Base-by-base conservation (phyloP, 257 asterid species). In the Lycium ferocissimum region DNA sequence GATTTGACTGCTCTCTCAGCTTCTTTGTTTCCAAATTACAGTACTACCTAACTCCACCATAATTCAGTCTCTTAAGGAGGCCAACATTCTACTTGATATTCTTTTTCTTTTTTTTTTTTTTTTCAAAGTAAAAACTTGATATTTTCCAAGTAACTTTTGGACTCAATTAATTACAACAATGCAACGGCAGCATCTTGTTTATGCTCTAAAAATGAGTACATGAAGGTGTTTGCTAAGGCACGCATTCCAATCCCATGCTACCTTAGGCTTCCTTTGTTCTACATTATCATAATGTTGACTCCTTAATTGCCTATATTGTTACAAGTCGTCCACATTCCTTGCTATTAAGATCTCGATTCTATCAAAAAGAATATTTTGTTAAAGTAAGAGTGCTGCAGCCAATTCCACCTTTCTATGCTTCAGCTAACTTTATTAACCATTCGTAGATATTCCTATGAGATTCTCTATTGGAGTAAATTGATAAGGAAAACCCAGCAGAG, bases 321-420 rank as follows among this genome's bases (percentile, higher is more conserved):
- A 22, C 81, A 22, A 75, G 6, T 49, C 12, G 1, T 22, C 59
- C n/a, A 22, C 62, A 75, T 12, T 49, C 81, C 62, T 51, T 75
- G 43, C 20, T 75, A 13, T 49, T 49, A 20, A 7, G 62, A 75
- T 75, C 49, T 22, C 22, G 61, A 75, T 75, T 53, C 62, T 49
- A 73, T 22, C 59, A 13, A 75, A 49, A 53, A 22, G 81, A 49
- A 49, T 49, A 51, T 49, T 75, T 49, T 75, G 12, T 22, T 4
- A 49, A 22, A 75, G 43, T 22, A n/a, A 49, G 61, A 75, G 81
- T 18, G 49, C 45, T 75, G 35, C 58, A 73, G 38, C 59, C 62
- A 49, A 43, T 75, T 49, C 37, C 81, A 49, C 43, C 81, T 75
- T 75, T 65, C 26, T 65, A 49, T 14, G 62, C 22, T 45, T 82